Percentiles rank a stretch among this genome's conserved stretches.
phyloP scores from a whole-genome alignment of 1,139 yeast genomes.

The Hanseniaspora gamundiae region DNA sequence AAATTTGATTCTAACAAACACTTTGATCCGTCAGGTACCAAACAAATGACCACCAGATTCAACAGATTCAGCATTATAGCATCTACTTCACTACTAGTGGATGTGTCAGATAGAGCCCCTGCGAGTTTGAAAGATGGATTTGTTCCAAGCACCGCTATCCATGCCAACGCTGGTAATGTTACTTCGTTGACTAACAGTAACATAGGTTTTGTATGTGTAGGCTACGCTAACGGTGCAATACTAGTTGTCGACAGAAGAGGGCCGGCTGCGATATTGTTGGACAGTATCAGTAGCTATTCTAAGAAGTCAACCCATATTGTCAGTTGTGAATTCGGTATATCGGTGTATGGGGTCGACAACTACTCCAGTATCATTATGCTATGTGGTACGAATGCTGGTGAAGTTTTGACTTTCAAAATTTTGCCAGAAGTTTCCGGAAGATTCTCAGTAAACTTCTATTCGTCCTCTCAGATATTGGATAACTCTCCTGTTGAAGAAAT shows the following conservation, averaged over 20 bases:
- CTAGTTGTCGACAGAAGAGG: slow-evolving; percentile 76
- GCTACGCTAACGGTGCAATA: slow-evolving; percentile 63
- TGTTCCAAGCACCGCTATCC: slow-evolving; percentile 52
- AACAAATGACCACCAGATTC: slow-evolving; percentile 21
- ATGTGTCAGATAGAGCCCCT: slow-evolving; percentile 30
- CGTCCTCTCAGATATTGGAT: slow-evolving; percentile 35
- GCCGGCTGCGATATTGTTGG: slow-evolving; percentile 62
- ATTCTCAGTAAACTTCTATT: slow-evolving; percentile 48
- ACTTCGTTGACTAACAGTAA: slow-evolving; percentile 57
- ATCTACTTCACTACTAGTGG: slow-evolving; percentile 20
- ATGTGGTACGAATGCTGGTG: slow-evolving; percentile 76
- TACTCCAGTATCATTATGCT: slow-evolving; percentile 61
- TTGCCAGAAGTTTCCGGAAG: slow-evolving; percentile 61
- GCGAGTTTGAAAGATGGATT: slow-evolving; percentile 47
- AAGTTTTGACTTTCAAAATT: slow-evolving; percentile 53
- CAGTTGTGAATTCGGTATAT: slow-evolving; percentile 56
- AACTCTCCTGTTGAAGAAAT: slow-evolving; percentile 40
- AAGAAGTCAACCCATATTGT: slow-evolving; percentile 33
- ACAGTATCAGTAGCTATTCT: slow-evolving; percentile 23
- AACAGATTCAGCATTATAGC: slow-evolving; percentile 23
- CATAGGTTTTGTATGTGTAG: slow-evolving; percentile 78
- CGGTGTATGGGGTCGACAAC: slow-evolving; percentile 50
- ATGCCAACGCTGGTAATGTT: slow-evolving; percentile 35
- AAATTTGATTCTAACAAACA: slow-evolving; percentile 50
- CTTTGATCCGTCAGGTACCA: slow-evolving; percentile 24